Conservation (phyloP, 2,329 filamentous ascomycete genomes). For the Arthroderma uncinatum region DNA sequence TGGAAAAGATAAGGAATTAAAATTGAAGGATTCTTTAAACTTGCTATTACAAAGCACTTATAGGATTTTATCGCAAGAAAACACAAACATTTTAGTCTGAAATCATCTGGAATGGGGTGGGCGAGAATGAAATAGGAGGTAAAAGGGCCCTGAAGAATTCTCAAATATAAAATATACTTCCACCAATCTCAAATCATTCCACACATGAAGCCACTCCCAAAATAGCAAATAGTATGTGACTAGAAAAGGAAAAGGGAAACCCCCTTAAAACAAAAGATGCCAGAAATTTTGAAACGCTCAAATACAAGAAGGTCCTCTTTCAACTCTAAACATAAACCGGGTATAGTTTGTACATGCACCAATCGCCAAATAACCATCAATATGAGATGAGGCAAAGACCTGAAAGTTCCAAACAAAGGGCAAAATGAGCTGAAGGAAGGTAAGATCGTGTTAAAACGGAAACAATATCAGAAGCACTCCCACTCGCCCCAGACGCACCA, state of each 20-base stretch:
- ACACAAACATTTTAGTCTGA: background rate
- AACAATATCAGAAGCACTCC: slow-evolving; percentile 42
- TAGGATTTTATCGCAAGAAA: background rate
- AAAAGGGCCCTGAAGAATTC: background rate
- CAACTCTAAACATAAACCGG: slow-evolving; percentile 6
- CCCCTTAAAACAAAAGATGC: background rate
- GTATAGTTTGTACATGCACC: slow-evolving; percentile 8
- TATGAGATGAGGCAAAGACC: background rate
- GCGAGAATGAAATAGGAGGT: background rate
- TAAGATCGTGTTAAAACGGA: background rate
- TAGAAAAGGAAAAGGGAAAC: background rate
- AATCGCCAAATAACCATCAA: background rate
- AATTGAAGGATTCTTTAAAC: background rate
- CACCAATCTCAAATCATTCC: background rate
- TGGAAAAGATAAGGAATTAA: background rate
- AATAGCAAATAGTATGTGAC: background rate
- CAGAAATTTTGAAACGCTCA: slow-evolving; percentile 3
- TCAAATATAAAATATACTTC: background rate
- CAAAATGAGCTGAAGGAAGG: background rate
- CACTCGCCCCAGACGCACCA: slow-evolving; percentile 62
- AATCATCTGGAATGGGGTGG: background rate
- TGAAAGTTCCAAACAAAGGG: slow-evolving; percentile 2
- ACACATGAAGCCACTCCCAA: background rate
- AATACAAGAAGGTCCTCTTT: background rate
- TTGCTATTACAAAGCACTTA: background rate